These are phyloP conservation scores for Stachybotrys chartarum DNA, from an alignment of 2,329 filamentous ascomycete species.

Conservation along the genomic window DNA sequence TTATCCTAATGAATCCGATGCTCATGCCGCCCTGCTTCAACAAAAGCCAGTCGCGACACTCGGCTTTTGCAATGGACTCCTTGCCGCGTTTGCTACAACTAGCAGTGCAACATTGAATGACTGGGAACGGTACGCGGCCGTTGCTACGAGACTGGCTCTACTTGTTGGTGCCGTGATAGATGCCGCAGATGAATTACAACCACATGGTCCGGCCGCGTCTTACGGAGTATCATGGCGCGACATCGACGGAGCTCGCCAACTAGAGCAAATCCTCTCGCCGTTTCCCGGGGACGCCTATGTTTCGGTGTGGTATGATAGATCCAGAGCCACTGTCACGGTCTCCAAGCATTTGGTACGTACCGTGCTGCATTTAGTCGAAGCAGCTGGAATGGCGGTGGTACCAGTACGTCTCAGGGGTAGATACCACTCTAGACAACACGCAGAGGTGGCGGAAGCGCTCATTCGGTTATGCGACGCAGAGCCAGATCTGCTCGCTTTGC, in stretches of 20 bases:
- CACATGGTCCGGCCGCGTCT: no score
- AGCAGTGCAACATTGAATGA: slow-evolving; percentile 15
- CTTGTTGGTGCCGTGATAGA: slow-evolving; percentile 29
- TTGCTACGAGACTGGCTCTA: slow-evolving; percentile 29
- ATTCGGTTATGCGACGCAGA: slow-evolving; percentile 15
- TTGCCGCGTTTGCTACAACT: slow-evolving; percentile 29
- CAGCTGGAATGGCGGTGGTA: neutral
- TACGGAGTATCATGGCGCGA: no score
- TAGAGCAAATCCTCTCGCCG: no score
- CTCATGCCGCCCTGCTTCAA: no score
- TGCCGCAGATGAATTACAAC: no score
- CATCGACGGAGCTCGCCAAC: no score
- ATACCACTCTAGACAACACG: neutral
- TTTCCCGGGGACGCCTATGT: slow-evolving; percentile 23
- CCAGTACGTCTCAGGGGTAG: neutral
- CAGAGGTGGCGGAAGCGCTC: neutral
- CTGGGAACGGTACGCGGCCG: slow-evolving; percentile 24
- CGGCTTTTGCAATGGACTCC: slow-evolving; percentile 32
- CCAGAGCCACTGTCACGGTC: slow-evolving; percentile 26
- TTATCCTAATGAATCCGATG: no score
- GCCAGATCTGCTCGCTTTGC: slow-evolving; percentile 21
- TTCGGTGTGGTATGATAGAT: slow-evolving; percentile 27
- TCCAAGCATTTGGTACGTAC: slow-evolving; percentile 4
- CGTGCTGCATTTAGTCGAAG: slow-evolving; percentile 9
- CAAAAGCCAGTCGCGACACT: slow-evolving; percentile 6